phyloP scores from a whole-genome alignment of 2,329 filamentous ascomycete species.

The Annulohypoxylon truncatum region DNA sequence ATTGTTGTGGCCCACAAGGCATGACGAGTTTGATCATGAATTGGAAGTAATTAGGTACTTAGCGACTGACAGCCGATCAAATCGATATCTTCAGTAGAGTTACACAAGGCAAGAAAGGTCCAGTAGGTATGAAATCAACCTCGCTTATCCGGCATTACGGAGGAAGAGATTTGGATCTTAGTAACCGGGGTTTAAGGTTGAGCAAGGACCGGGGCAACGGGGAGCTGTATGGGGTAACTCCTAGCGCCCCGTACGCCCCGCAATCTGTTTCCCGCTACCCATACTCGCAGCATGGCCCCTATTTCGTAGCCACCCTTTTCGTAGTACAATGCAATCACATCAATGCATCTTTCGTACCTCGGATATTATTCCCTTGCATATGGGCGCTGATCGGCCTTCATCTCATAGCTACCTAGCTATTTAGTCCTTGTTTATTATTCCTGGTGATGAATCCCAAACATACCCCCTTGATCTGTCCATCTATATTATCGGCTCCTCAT shows the following conservation, averaged over 20 bases:
- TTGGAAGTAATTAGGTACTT: not conserved
- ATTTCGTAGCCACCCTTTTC: not conserved
- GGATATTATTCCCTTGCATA: not conserved
- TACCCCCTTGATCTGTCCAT: not conserved
- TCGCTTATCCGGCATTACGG: conserved; percentile 21
- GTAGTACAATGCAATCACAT: not conserved
- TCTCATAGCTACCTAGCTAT: not conserved
- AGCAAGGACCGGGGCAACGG: conserved; percentile 8
- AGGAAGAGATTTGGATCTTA: not conserved
- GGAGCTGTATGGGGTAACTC: conserved; percentile 5
- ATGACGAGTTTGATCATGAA: not conserved
- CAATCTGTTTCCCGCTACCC: not conserved
- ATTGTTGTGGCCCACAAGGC: conserved; percentile 40
- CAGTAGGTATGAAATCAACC: too few species aligned
- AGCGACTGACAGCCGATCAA: too few species aligned
- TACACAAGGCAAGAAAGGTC: not conserved
- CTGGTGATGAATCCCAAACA: not conserved
- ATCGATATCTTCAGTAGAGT: too few species aligned
- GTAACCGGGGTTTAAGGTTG: conserved; percentile 1
- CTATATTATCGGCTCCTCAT: not conserved
- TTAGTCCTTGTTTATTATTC: not conserved
- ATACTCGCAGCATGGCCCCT: not conserved
- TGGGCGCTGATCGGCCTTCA: not conserved
- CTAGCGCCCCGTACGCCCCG: conserved; percentile 5
- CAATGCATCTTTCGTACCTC: too few species aligned